These are phyloP conservation scores for Gynandropsis gynandra DNA, from an alignment of 345 rosid species.

Conservation along the genomic window DNA sequence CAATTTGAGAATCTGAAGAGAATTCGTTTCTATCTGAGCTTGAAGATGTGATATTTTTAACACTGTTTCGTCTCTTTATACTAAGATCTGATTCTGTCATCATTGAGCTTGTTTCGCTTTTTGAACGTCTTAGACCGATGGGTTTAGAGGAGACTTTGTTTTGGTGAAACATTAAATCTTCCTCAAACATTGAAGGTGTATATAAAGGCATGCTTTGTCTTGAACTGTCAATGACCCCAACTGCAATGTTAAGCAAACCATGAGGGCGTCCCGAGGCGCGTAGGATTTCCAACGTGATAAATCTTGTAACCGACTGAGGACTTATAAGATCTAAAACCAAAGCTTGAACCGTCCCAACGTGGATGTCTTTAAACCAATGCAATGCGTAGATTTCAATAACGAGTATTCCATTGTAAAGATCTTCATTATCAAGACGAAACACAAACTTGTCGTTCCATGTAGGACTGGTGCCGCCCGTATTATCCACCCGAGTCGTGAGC, in stretches of 20 bases:
- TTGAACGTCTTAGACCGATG: slow-evolving; percentile 53
- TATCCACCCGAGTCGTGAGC: slow-evolving; percentile 58
- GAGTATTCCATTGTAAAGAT: slow-evolving; percentile 50
- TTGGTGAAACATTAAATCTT: slow-evolving; percentile 27
- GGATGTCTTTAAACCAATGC: slow-evolving; percentile 81
- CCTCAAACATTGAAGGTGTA: slow-evolving; percentile 51
- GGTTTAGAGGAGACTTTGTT: slow-evolving; percentile 43
- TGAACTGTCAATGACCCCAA: slow-evolving; percentile 68
- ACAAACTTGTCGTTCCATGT: slow-evolving; percentile 92
- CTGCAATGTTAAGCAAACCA: slow-evolving; percentile 73
- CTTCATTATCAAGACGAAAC: slow-evolving; percentile 72
- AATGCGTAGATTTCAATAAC: slow-evolving; percentile 72
- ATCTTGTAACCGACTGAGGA: slow-evolving; percentile 41
- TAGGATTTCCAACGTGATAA: slow-evolving; percentile 72
- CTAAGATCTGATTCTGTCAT: slow-evolving; percentile 23
- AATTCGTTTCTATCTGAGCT: slow-evolving; percentile 20
- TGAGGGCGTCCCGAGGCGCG: slow-evolving; percentile 81
- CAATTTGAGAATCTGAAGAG: slow-evolving; percentile 23
- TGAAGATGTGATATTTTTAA: background rate
- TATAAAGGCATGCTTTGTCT: slow-evolving; percentile 86
- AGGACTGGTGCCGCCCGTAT: slow-evolving; percentile 57
- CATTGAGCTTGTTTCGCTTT: slow-evolving; percentile 77
- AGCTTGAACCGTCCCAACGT: slow-evolving; percentile 66
- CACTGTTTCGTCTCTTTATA: slow-evolving; percentile 18
- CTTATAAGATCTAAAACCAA: slow-evolving; percentile 55